phyloP scores from a whole-genome alignment of 768 basidiomycete genomes.

The Cystobasidium onofrii region DNA sequence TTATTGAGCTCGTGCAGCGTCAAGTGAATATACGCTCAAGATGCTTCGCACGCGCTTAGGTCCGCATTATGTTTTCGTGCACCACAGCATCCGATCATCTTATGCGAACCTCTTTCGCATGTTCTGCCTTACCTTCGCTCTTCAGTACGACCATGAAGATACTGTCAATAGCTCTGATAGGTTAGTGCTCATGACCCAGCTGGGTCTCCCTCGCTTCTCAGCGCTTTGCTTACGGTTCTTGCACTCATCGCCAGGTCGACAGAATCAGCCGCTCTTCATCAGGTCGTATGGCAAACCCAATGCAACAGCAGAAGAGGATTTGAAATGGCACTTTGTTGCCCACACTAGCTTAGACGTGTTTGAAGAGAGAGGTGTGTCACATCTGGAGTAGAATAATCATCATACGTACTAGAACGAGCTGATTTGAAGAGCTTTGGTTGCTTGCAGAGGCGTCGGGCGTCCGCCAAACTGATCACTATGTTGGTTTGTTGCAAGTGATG shows the following conservation, averaged over 20 bases:
- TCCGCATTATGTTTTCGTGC: too few relatives aligned
- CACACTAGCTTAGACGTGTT: slow-evolving; percentile 84
- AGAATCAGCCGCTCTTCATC: slow-evolving; percentile 41
- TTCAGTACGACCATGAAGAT: slow-evolving; percentile 24
- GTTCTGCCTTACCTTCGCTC: slow-evolving; percentile 35
- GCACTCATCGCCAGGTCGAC: slow-evolving; percentile 1
- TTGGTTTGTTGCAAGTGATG: slow-evolving; percentile 78
- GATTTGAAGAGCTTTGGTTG: slow-evolving; percentile 1
- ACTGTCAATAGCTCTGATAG: slow-evolving; percentile 40
- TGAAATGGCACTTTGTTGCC: slow-evolving; percentile 76
- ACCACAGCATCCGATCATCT: too few relatives aligned
- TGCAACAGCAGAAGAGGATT: slow-evolving; percentile 48
- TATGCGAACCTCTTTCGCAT: neutral
- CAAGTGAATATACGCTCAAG: too few relatives aligned
- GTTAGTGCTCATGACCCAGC: slow-evolving; percentile 1
- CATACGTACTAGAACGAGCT: slow-evolving; percentile 33
- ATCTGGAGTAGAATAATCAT: neutral
- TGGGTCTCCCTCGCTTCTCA: neutral
- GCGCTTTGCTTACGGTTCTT: neutral
- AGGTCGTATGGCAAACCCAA: slow-evolving; percentile 14
- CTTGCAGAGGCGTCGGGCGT: slow-evolving; percentile 48
- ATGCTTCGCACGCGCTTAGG: too few relatives aligned
- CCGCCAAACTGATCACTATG: slow-evolving; percentile 68
- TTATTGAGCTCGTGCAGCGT: too few relatives aligned
- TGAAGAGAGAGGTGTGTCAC: slow-evolving; percentile 71